A percentile compares a stretch with the other conserved stretches of the same genome.
Conservation (phyloP, 768 basidiomycete species). For the Amanita brunnescens region DNA sequence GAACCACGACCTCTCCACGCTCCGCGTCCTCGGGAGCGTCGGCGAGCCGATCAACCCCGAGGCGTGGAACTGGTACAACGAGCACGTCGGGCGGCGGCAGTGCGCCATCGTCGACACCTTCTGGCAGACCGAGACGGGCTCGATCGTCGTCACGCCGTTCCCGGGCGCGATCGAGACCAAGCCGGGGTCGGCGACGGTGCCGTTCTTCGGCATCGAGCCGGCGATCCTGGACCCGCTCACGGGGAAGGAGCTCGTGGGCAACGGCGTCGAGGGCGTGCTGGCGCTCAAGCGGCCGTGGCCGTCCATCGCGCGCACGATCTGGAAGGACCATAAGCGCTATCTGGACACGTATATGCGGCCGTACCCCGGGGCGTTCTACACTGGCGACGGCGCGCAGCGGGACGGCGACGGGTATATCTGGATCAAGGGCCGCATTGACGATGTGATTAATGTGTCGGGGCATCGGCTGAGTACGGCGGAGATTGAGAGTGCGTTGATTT, state of each 20-base stretch:
- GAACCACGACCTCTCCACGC: conserved; percentile 66
- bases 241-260: conserved; percentile 71
- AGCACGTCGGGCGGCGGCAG: conserved; percentile 79
- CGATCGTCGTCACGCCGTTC: conserved; percentile 90
- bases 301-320: conserved; percentile 88
- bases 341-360: conserved; percentile 54
- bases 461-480: conserved; percentile 96
- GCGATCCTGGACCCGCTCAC: conserved; percentile 80
- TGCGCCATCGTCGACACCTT: conserved; percentile 94
- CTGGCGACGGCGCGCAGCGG: conserved; percentile 94
- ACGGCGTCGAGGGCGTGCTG: conserved; percentile 86
- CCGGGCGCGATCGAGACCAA: conserved; percentile 95
- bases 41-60: conserved; percentile 99
- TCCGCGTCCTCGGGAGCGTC: conserved; percentile 87
- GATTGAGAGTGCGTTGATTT: conserved; percentile 93
- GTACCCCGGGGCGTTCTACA: conserved; percentile 90
- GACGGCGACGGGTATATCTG: conserved; percentile 97
- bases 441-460: conserved; percentile 97
- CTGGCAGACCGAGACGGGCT: conserved; percentile 99
- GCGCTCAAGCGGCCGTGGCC: conserved; percentile 88
- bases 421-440: conserved; percentile 97
- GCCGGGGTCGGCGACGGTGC: conserved; percentile 93
- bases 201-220: conserved; percentile 93
- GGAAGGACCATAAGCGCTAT: conserved; percentile 81
- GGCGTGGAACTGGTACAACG: conserved; percentile 99